These are phyloP conservation scores for Juglanconis juglandina DNA, from an alignment of 2,329 filamentous ascomycete species.

Conservation along the genomic window DNA sequence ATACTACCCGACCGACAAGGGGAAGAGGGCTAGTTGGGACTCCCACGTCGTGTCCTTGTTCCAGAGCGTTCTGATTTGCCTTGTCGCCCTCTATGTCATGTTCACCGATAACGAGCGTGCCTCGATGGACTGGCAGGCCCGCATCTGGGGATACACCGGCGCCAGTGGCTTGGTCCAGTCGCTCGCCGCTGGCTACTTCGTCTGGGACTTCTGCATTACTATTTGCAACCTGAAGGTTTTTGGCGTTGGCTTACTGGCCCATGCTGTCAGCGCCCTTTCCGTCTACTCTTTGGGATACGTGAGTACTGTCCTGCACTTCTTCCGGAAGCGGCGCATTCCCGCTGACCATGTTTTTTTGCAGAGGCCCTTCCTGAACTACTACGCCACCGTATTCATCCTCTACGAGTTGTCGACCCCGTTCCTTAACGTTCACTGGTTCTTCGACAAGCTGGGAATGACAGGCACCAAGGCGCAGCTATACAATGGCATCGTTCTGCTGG, in stretches of 20 bases:
- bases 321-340: not conserved
- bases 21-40: slow-evolving; percentile 76
- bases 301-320: slow-evolving; percentile 35
- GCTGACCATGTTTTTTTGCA: slow-evolving; percentile 32
- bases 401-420: slow-evolving; percentile 85
- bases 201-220: slow-evolving; percentile 77
- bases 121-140: slow-evolving; percentile 63
- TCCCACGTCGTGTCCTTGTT: slow-evolving; percentile 81
- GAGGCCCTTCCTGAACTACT: slow-evolving; percentile 83
- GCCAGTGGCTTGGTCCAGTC: slow-evolving; percentile 70
- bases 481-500: slow-evolving; percentile 70
- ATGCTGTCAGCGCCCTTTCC: slow-evolving; percentile 69
- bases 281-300: slow-evolving; percentile 80
- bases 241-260: slow-evolving; percentile 71
- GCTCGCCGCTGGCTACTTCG: slow-evolving; percentile 75
- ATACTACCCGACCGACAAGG: slow-evolving; percentile 61
- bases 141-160: slow-evolving; percentile 76
- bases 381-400: slow-evolving; percentile 75
- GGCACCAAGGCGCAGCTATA: slow-evolving; percentile 70
- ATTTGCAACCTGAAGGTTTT: slow-evolving; percentile 67
- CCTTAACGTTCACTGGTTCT: slow-evolving; percentile 89
- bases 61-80: slow-evolving; percentile 70
- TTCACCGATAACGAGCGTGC: slow-evolving; percentile 63
- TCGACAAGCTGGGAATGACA: slow-evolving; percentile 80
- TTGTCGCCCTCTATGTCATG: slow-evolving; percentile 71